Evolutionary conservation across 345 rosid species (phyloP).

Genomic region (Litchi chinensis): DNA sequence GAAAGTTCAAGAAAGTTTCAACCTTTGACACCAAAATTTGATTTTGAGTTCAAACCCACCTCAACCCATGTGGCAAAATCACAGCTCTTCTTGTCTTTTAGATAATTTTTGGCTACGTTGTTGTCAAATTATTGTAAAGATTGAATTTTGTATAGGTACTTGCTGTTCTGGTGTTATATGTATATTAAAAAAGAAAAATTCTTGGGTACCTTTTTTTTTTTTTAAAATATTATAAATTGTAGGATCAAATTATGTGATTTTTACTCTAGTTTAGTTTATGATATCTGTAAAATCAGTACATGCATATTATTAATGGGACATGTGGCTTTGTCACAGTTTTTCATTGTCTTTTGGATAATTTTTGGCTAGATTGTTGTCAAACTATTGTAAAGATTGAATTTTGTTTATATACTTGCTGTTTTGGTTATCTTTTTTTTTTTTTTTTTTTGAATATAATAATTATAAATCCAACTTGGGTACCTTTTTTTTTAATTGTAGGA

Average conservation of each 20-base stretch:
- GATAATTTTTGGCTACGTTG: neutral
- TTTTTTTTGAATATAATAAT: too few species aligned
- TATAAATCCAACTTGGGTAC: neutral
- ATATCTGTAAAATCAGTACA: neutral
- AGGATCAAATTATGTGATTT: too few species aligned
- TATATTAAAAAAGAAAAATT: neutral
- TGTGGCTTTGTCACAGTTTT: neutral
- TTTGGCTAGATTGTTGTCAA: too few species aligned
- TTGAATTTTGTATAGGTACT: neutral
- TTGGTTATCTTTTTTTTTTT: too few species aligned
- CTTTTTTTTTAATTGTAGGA: neutral
- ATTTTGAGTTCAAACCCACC: neutral
- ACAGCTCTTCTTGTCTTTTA: neutral
- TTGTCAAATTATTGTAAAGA: neutral
- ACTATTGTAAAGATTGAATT: too few species aligned
- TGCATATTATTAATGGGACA: neutral
- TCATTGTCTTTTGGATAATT: too few species aligned
- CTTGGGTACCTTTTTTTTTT: too few species aligned
- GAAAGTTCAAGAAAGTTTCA: neutral
- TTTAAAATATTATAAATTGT: too few species aligned
- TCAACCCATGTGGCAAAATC: neutral
- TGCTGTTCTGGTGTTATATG: neutral
- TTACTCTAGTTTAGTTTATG: too few species aligned
- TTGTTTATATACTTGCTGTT: too few species aligned
- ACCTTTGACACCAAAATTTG: neutral